Conservation (phyloP, 2,329 filamentous ascomycete species). For the Aspergillus fumigatus region DNA sequence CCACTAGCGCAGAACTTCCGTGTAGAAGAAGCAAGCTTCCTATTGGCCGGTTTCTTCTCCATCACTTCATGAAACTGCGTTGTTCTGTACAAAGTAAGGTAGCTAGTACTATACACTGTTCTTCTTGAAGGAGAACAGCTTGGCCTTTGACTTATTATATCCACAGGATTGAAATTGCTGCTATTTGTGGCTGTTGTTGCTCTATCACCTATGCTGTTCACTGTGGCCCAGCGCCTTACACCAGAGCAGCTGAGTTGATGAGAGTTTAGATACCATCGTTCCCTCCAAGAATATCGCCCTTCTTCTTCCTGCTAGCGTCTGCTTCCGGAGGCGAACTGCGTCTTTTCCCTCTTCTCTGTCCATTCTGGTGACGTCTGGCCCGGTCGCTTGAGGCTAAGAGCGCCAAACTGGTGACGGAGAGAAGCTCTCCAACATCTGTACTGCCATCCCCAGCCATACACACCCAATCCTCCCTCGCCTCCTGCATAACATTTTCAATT, state of each 20-base stretch:
- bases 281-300: background rate
- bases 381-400: conserved; percentile 2
- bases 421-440: conserved; percentile 12
- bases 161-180: background rate
- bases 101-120: too few species aligned
- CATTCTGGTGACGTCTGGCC: background rate
- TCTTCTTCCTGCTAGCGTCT: background rate
- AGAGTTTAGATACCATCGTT: background rate
- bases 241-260: background rate
- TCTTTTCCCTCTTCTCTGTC: background rate
- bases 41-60: background rate
- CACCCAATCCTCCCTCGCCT: conserved; percentile 10
- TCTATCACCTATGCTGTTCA: background rate
- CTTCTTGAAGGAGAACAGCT: too few species aligned
- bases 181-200: background rate
- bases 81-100: too few species aligned
- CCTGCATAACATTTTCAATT: conserved; percentile 9
- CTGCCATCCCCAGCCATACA: conserved; percentile 8
- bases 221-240: background rate
- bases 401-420: conserved; percentile 12
- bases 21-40: background rate
- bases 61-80: background rate
- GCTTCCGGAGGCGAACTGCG: background rate
- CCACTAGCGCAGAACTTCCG: conserved; percentile 28
- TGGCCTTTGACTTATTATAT: background rate